phyloP scores from a whole-genome alignment of 1,284 basidiomycete genomes.

The Cryptococcus neoformans region DNA sequence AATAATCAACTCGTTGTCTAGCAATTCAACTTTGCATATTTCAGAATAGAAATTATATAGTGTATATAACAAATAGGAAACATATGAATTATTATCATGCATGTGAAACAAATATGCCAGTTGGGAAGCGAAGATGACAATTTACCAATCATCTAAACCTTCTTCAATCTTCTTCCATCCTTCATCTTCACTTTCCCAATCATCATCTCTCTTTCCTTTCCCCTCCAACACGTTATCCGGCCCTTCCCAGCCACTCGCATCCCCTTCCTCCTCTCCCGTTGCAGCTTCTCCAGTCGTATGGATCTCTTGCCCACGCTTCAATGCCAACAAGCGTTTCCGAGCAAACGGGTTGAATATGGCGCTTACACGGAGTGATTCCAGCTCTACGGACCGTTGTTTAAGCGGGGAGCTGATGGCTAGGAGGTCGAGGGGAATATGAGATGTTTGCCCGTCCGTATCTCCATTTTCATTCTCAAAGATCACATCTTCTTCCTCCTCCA shows the following conservation, averaged over 20 bases:
- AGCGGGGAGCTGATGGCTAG: slow-evolving; percentile 27
- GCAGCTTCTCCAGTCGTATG: slow-evolving; percentile 23
- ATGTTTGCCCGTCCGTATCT: background rate
- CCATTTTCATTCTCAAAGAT: background rate
- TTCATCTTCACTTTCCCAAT: slow-evolving; percentile 26
- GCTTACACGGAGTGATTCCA: slow-evolving; percentile 33
- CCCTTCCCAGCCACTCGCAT: slow-evolving; percentile 4
- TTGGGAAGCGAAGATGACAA: background rate
- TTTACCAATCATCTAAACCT: slow-evolving; percentile 24
- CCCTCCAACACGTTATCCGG: slow-evolving; percentile 12
- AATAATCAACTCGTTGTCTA: slow-evolving; percentile 1
- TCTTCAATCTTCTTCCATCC: slow-evolving; percentile 29
- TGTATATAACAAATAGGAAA: too few relatives aligned
- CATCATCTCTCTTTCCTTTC: slow-evolving; percentile 8
- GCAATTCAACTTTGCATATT: slow-evolving; percentile 22
- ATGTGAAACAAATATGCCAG: too few relatives aligned
- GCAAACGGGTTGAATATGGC: slow-evolving; percentile 38
- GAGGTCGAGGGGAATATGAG: slow-evolving; percentile 10
- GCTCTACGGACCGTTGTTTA: slow-evolving; percentile 4
- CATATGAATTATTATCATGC: too few relatives aligned
- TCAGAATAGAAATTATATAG: background rate
- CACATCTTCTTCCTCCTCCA: slow-evolving; percentile 7
- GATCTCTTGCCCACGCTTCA: slow-evolving; percentile 36
- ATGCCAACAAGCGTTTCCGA: slow-evolving; percentile 24
- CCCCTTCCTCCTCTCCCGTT: slow-evolving; percentile 11